These are phyloP conservation scores for Turritis glabra DNA, from an alignment of 345 rosid species.

Conservation along the genomic window DNA sequence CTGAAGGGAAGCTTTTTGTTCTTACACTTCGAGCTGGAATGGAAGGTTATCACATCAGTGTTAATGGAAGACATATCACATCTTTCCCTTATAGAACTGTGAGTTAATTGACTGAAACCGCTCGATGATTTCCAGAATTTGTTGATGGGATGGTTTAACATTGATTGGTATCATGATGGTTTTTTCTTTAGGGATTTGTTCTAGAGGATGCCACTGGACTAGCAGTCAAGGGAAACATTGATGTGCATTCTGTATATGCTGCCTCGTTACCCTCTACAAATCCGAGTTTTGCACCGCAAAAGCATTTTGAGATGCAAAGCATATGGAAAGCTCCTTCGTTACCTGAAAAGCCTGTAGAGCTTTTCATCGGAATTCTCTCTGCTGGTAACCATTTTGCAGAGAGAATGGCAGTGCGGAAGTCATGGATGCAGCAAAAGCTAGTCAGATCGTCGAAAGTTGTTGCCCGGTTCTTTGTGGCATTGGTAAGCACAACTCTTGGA, in stretches of 20 bases:
- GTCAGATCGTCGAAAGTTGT: conserved; percentile 79
- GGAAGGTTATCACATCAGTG: conserved; percentile 88
- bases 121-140: not conserved
- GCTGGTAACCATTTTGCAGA: conserved; percentile 97
- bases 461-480: conserved; percentile 89
- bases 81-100: conserved; percentile 94
- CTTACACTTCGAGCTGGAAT: conserved; percentile 88
- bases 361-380: conserved; percentile 88
- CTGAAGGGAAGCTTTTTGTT: conserved; percentile 77
- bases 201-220: conserved; percentile 98
- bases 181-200: conserved; percentile 65
- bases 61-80: conserved; percentile 88
- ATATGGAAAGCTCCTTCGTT: conserved; percentile 82
- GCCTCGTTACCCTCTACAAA: conserved; percentile 79
- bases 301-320: conserved; percentile 71
- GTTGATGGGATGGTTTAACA: not conserved
- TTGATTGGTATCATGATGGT: not conserved
- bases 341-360: conserved; percentile 60
- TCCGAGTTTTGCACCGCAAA: conserved; percentile 82
- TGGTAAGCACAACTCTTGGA: conserved; percentile 53
- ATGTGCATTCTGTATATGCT: conserved; percentile 79
- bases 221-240: conserved; percentile 72
- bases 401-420: conserved; percentile 97
- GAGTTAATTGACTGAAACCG: conserved; percentile 36
- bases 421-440: conserved; percentile 93